Evolutionary conservation across 495 filamentous ascomycete species (phyloP), one percentile per base, ranked within the genome.

Genomic region (Ascodesmis nigricans): DNA sequence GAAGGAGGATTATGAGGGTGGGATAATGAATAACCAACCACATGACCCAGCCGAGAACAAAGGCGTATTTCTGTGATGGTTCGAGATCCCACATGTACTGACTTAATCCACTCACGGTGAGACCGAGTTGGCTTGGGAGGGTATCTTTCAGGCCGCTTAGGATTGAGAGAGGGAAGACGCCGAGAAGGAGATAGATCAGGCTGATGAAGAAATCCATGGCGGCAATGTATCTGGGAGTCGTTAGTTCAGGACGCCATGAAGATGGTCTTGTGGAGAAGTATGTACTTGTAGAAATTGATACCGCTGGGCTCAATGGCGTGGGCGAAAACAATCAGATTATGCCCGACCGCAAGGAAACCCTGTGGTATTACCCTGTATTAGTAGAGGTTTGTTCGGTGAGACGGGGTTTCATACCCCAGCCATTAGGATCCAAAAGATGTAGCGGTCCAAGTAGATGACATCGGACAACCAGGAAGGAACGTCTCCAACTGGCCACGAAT

Each of bases 221-320:
- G 7, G 35, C 27, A 18, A 7, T 21, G 16, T 37, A 37, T 17
- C 35, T 37, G 21, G 7, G 10, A 7, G 7, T 9, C 17, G 21
- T 18, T 21, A 5, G 17, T 17, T 20, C 17, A 21, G 21, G 21
- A 16, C 18, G n/a, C 28, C 11, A 11, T 5, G 13, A 20, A 5
- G 15, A 20, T 20, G 2, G 4, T 3, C 18, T 31, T 31, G 13
- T 16, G 29, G n/a, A n/a, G n/a, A n/a, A n/a, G 15, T 1, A 31
- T 15, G 10, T 29, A 37, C 35, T 30, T 37, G 26, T 37, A 37
- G 16, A 37, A 37, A 7, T 16, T 26, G 11, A 37, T 6, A 5
- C 35, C 35, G n/a, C 18, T 29, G 6, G 35, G 35, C 14, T 37
- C 35, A 7, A 37, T 15, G 3, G 35, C 35, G 17, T 37, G 35